Evolutionary conservation across 108 stramenopile genomes (phyloP), one percentile per base, ranked within the genome.

Genomic region (Nitzschia inconspicua): DNA sequence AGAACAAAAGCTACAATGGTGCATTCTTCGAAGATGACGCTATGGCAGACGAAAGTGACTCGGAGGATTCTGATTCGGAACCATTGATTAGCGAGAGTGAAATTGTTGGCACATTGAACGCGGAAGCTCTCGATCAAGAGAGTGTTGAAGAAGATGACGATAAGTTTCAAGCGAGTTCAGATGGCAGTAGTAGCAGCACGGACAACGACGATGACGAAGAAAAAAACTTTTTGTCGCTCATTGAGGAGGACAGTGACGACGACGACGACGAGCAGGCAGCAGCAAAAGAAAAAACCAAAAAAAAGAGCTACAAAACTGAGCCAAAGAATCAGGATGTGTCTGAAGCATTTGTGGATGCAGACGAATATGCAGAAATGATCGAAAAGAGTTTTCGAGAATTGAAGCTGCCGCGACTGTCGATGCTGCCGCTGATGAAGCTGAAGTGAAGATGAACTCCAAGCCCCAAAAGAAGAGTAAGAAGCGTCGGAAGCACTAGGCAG

Each of bases 351-450:
- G 87, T 76, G 3, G 72, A 74, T 73, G 81, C 82, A 0, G 77
- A 80, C n/a, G 84, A 89, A 3, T 89, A 85, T 34, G 72, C 76
- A 54, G 69, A 81, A 47, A 44, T 70, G 35, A 80, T 84, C 27
- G 60, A 41, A 11, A 52, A 72, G 30, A 35, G 52, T 26, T 79
- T 47, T 53, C 46, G 46, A n/a, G 55, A 66, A 0, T 30, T 61
- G 35, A 70, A 61, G 28, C 24, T 30, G 41, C 40, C 3, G 1
- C 51, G 22, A n/a, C 18, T 4, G 36, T 14, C 3, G 22, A 50
- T 25, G 31, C 28, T 9, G 2, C 1, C 29, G 47, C 47, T 36
- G 31, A 23, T 1, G 34, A 62, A 16, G 5, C 48, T 20, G 13
- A 2, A 22, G 14, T 30, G 4, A 47, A 47, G 1, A 49, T 51